Percentiles rank a stretch among this genome's conserved stretches.
Evolutionary conservation across 1,284 basidiomycete species (phyloP).

Genomic region (Fomitopsis schrenkii): DNA sequence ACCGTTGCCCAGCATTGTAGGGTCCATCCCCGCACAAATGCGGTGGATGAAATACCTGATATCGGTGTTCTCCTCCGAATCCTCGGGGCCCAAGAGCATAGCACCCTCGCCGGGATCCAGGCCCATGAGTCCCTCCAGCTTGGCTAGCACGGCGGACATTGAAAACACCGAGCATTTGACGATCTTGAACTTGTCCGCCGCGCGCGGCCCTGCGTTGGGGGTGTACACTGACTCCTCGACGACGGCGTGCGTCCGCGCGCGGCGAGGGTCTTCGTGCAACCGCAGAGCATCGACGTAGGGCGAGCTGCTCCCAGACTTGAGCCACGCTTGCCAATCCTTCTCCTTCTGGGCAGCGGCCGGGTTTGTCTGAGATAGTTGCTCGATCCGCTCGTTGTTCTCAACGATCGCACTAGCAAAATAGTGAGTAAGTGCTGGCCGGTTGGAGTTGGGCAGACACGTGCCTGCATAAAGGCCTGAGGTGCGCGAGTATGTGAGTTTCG

Average conservation of each 20-base stretch:
- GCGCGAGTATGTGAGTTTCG: neutral
- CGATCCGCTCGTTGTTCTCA: neutral
- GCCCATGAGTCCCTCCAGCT: slow-evolving; percentile 16
- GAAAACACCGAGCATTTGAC: slow-evolving; percentile 16
- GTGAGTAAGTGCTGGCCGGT: neutral
- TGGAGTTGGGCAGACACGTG: neutral
- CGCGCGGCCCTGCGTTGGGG: slow-evolving; percentile 14
- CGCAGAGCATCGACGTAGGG: slow-evolving; percentile 4
- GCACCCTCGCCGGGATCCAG: slow-evolving; percentile 16
- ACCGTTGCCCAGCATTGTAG: neutral
- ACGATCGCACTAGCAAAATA: neutral
- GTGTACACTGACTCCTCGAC: slow-evolving; percentile 6
- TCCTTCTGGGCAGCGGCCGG: slow-evolving; percentile 7
- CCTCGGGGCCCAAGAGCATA: too few relatives aligned
- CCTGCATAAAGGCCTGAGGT: neutral
- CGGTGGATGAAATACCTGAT: too few relatives aligned
- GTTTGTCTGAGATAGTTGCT: neutral
- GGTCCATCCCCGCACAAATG: too few relatives aligned
- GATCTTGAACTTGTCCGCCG: slow-evolving; percentile 17
- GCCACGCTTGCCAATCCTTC: slow-evolving; percentile 11
- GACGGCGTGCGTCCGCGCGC: neutral
- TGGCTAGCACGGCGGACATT: slow-evolving; percentile 14
- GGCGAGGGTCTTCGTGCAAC: neutral
- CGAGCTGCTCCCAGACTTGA: neutral
- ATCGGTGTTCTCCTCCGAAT: too few relatives aligned